These are phyloP conservation scores for Aspergillus homomorphus DNA, from an alignment of 495 filamentous ascomycete species.

Conservation along the genomic window DNA sequence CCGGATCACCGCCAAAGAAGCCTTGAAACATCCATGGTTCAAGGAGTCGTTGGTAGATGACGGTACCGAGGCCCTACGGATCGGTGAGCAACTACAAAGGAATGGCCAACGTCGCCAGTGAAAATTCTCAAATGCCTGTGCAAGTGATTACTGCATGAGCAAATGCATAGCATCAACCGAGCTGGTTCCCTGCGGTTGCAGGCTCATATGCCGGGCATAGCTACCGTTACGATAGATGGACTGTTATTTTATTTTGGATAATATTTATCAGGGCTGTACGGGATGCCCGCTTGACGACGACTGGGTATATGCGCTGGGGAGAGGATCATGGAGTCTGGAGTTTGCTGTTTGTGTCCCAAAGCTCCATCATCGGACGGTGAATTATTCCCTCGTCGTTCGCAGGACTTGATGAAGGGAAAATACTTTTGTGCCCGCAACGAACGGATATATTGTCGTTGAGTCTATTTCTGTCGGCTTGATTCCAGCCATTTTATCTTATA, in stretches of 20 bases:
- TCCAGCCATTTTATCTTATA: background rate
- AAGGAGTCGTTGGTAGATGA: constrained; percentile 81
- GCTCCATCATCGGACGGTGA: background rate
- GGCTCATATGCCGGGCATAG: constrained; percentile 12
- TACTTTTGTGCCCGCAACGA: background rate
- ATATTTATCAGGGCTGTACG: constrained; percentile 29
- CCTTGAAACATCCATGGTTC: constrained; percentile 93
- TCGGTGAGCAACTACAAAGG: constrained; percentile 45
- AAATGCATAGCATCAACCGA: background rate
- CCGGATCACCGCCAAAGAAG: constrained; percentile 88
- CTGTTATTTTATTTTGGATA: constrained; percentile 31
- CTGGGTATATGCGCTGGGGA: constrained; percentile 8
- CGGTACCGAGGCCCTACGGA: constrained; percentile 86
- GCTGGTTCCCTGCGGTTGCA: background rate
- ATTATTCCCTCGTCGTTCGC: background rate
- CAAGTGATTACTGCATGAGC: background rate
- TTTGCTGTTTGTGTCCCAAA: background rate
- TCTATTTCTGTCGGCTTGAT: background rate
- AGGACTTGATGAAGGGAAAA: background rate
- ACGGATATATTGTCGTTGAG: background rate
- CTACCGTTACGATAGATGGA: constrained; percentile 35
- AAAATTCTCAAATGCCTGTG: background rate
- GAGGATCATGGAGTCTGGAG: constrained; percentile 10
- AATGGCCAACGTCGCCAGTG: constrained; percentile 21
- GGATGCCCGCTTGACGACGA: constrained; percentile 20